Conservation (phyloP, 2,329 filamentous ascomycete genomes). For the Fusarium poae region DNA sequence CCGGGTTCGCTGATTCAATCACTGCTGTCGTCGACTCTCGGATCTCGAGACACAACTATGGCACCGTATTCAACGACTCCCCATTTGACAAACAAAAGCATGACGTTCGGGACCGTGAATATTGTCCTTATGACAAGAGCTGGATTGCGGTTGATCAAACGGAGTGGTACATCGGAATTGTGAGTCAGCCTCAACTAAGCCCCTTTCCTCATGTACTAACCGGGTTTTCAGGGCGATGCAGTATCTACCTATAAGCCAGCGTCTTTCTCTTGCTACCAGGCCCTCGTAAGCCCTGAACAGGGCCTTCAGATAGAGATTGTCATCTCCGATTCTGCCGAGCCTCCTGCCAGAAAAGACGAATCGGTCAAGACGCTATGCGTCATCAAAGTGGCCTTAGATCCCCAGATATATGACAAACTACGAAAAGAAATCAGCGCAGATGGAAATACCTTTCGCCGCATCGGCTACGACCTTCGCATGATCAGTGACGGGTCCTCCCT, state of each 20-base stretch:
- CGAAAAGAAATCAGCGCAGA: constrained; percentile 31
- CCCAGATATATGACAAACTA: constrained; percentile 31
- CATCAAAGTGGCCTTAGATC: constrained; percentile 28
- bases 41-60: constrained; percentile 51
- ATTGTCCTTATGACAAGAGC: constrained; percentile 23
- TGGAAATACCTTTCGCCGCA: constrained; percentile 14
- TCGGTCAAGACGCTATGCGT: constrained; percentile 38
- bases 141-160: constrained; percentile 48
- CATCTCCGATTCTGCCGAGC: constrained; percentile 10
- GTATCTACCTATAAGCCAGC: constrained; percentile 27
- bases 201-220: background rate
- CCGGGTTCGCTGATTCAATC: constrained; percentile 9
- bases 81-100: constrained; percentile 40
- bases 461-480: constrained; percentile 47
- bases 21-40: constrained; percentile 44
- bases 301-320: constrained; percentile 30
- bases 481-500: constrained; percentile 42
- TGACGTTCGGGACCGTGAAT: constrained; percentile 28
- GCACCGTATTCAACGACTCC: constrained; percentile 23
- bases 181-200: constrained; percentile 3
- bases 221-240: constrained; percentile 20
- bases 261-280: constrained; percentile 20
- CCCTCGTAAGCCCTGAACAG: background rate
- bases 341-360: constrained; percentile 17
- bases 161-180: constrained; percentile 50